phyloP scores from a whole-genome alignment of 1,139 yeast genomes.

The Candida freyschussii region DNA sequence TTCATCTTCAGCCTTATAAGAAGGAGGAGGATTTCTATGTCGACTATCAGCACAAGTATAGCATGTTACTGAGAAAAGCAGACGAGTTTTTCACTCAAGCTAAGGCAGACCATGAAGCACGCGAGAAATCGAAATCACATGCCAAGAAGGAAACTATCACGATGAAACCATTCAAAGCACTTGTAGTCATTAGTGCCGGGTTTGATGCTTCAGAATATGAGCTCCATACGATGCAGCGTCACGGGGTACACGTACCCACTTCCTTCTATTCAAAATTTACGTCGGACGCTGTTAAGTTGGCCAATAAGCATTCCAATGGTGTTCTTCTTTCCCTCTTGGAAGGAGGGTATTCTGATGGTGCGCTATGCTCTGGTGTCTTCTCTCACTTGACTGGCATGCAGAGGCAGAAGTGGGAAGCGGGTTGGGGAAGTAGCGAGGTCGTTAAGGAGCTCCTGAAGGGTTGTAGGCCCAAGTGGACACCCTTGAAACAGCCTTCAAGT shows the following conservation, averaged over 20 bases:
- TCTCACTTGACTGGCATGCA: slow-evolving; percentile 70
- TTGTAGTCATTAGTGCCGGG: slow-evolving; percentile 76
- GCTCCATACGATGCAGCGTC: slow-evolving; percentile 80
- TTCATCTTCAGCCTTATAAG: slow-evolving; percentile 66
- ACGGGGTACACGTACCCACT: slow-evolving; percentile 79
- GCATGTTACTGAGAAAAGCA: slow-evolving; percentile 61
- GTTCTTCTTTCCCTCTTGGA: slow-evolving; percentile 68
- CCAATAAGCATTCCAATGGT: slow-evolving; percentile 56
- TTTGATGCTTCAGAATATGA: slow-evolving; percentile 88
- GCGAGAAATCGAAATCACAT: slow-evolving; percentile 20
- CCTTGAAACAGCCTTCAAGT: slow-evolving; percentile 45
- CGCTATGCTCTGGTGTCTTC: slow-evolving; percentile 73
- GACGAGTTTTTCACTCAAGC: slow-evolving; percentile 57
- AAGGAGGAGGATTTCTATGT: slow-evolving; percentile 59
- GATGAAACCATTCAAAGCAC: slow-evolving; percentile 56
- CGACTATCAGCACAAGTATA: slow-evolving; percentile 59
- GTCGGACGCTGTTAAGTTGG: slow-evolving; percentile 62
- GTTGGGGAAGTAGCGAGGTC: slow-evolving; percentile 60
- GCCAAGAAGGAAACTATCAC: slow-evolving; percentile 31
- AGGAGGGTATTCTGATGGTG: slow-evolving; percentile 88
- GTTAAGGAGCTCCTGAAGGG: slow-evolving; percentile 67
- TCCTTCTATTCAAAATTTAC: slow-evolving; percentile 73
- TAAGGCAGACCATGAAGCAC: slow-evolving; percentile 38
- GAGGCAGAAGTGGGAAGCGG: slow-evolving; percentile 52
- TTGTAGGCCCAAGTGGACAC: slow-evolving; percentile 63